phyloP scores from a whole-genome alignment of 495 filamentous ascomycete species.

The Penicillium soppii region DNA sequence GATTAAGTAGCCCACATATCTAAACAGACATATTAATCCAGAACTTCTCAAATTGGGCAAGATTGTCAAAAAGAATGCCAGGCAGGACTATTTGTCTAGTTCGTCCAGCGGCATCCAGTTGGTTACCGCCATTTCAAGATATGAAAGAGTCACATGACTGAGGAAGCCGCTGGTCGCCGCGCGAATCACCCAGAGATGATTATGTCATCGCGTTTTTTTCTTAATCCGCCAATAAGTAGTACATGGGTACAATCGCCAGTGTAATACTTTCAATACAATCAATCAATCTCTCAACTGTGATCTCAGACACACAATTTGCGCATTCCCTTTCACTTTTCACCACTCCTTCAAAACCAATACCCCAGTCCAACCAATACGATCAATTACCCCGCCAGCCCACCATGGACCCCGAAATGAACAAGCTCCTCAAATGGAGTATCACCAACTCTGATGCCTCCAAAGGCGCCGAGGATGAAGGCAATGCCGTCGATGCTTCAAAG shows the following conservation, averaged over 20 bases:
- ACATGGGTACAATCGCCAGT: no score
- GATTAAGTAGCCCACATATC: no score
- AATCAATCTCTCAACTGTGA: neutral
- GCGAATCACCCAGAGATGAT: conserved; percentile 23
- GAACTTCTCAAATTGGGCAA: neutral
- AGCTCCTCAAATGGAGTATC: conserved; percentile 92
- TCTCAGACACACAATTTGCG: neutral
- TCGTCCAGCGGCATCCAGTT: no score
- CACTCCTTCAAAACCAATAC: conserved; percentile 6
- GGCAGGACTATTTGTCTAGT: no score
- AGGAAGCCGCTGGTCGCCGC: conserved; percentile 18
- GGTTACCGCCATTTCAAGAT: conserved; percentile 17
- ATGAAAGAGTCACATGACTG: conserved; percentile 13
- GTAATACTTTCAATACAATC: no score
- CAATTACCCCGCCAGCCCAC: conserved; percentile 17
- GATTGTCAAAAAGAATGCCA: conserved; percentile 3
- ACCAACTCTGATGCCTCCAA: conserved; percentile 59
- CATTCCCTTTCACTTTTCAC: neutral
- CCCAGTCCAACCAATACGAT: neutral
- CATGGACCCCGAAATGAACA: conserved; percentile 62
- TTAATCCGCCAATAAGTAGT: no score
- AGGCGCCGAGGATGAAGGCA: conserved; percentile 24
- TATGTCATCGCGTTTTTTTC: conserved; percentile 10
- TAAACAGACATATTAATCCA: no score
- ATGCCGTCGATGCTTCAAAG: conserved; percentile 38